Base-by-base conservation (phyloP, 352 stramenopile species). In the Phytophthora constricta region DNA sequence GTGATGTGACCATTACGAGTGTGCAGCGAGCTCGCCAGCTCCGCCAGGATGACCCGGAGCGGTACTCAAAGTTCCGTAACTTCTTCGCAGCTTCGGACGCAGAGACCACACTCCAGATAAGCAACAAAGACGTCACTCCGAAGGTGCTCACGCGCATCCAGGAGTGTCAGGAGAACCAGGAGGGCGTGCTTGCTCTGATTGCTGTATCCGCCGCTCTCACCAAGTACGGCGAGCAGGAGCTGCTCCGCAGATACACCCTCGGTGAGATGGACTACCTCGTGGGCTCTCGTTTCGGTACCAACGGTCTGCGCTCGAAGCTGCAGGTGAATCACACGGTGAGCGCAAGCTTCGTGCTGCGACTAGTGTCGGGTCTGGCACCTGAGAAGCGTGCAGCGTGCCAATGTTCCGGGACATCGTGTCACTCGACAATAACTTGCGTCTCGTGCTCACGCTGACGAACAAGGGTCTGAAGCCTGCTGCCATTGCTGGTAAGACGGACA, bases 221-320 rank as follows among this genome's bases (percentile, higher is more conserved):
- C 49, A 66, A 71, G 37, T 66, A 71, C 43, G 63, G 63, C 14
- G 57, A 71, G 33, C 37, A 57, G 43, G 63, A 65, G 20, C 20
- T 71, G 10, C 49, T 31, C 16, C 55, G 48, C 9, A 59, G 33
- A 25, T 49, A 70, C 20, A 25, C 8, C 8, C 51, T 71, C 22
- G 63, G 63, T 5, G 63, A 71, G 50, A 71, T 71, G 63, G 62
- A 71, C 17, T 53, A 31, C 43, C 31, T 71, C 4, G 47, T 62
- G 0, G 50, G 50, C 9, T 46, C 63, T 5, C 63, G 63, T 14
- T 71, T 71, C 22, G 56, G 50, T 16, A 66, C 56, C 2, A 62
- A 33, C 16, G 50, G 49, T 4, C 26, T 58, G 14, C 49, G 46
- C 20, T 67, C 64, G 10, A 72, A 66, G 58, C 42, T 51, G 49